Conservation (phyloP, 2,329 filamentous ascomycete species). For the Emmonsia crescens region DNA sequence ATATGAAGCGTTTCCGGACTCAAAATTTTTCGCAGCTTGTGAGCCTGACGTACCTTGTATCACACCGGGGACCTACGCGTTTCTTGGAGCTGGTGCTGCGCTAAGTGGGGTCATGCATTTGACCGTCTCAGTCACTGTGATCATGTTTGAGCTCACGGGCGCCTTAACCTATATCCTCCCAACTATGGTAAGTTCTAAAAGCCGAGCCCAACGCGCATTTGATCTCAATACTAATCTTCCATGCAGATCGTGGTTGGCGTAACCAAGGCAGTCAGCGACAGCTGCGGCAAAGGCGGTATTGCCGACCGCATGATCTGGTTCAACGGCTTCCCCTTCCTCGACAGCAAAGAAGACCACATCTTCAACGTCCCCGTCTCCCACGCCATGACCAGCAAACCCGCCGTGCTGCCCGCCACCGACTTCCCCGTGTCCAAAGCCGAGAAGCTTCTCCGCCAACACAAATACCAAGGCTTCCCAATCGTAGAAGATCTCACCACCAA, state of each 20-base stretch:
- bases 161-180: slow-evolving; percentile 93
- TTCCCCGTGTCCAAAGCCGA: slow-evolving; percentile 69
- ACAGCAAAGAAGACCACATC: slow-evolving; percentile 94
- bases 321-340: slow-evolving; percentile 90
- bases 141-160: slow-evolving; percentile 99
- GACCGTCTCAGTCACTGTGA: slow-evolving; percentile 91
- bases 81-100: slow-evolving; percentile 82
- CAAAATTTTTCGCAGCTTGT: slow-evolving; percentile 78
- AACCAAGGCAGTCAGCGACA: slow-evolving; percentile 82
- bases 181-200: slow-evolving; percentile 56
- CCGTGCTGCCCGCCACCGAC: slow-evolving; percentile 62
- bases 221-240: slow-evolving; percentile 5
- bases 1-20: slow-evolving; percentile 71
- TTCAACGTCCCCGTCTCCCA: slow-evolving; percentile 89
- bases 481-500: slow-evolving; percentile 63
- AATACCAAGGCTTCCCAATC: slow-evolving; percentile 87
- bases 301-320: slow-evolving; percentile 99
- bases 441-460: slow-evolving; percentile 61
- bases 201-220: not conserved
- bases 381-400: slow-evolving; percentile 71
- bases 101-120: slow-evolving; percentile 97
- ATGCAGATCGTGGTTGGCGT: slow-evolving; percentile 79
- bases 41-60: slow-evolving; percentile 89
- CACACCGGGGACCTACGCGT: slow-evolving; percentile 93
- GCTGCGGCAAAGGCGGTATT: slow-evolving; percentile 92